A percentile compares a stretch with the other conserved stretches of the same genome.
phyloP scores from a whole-genome alignment of 345 rosid species.

The Citrus maxima region DNA sequence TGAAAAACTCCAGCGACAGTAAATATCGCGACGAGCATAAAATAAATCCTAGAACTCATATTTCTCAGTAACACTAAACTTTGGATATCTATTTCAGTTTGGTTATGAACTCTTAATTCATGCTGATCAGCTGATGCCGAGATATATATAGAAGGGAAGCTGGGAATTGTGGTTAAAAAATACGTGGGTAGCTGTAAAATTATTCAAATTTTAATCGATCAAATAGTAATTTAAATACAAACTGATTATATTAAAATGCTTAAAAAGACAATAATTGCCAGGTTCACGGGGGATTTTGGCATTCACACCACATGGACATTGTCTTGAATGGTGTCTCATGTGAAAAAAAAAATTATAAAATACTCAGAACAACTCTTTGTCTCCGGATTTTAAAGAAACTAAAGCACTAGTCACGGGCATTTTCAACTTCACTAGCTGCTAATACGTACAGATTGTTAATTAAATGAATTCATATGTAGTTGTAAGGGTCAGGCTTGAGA shows the following conservation, averaged over 20 bases:
- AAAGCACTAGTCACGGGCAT: too few species aligned
- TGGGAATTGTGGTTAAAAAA: too few species aligned
- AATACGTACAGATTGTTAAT: too few species aligned
- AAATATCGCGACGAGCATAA: not conserved
- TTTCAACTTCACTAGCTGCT: too few species aligned
- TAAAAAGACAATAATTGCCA: not conserved
- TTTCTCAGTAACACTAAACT: not conserved
- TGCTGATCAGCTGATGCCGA: not conserved
- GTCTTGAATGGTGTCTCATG: not conserved
- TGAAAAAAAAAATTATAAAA: too few species aligned
- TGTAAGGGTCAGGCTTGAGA: too few species aligned
- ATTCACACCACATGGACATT: not conserved
- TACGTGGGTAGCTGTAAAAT: not conserved
- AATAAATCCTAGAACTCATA: not conserved
- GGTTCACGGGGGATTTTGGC: not conserved
- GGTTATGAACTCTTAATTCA: not conserved
- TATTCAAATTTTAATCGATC: too few species aligned
- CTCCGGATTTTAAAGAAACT: too few species aligned
- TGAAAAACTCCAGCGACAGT: not conserved
- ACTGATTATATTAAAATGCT: not conserved
- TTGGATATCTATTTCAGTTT: not conserved
- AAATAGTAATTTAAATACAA: too few species aligned
- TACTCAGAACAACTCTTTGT: too few species aligned
- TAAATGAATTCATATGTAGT: too few species aligned
- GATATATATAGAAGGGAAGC: not conserved